A percentile compares a stretch with the other conserved stretches of the same genome.
phyloP scores from a whole-genome alignment of 1,139 yeast genomes.

The Geotrichum phurueaensis region DNA sequence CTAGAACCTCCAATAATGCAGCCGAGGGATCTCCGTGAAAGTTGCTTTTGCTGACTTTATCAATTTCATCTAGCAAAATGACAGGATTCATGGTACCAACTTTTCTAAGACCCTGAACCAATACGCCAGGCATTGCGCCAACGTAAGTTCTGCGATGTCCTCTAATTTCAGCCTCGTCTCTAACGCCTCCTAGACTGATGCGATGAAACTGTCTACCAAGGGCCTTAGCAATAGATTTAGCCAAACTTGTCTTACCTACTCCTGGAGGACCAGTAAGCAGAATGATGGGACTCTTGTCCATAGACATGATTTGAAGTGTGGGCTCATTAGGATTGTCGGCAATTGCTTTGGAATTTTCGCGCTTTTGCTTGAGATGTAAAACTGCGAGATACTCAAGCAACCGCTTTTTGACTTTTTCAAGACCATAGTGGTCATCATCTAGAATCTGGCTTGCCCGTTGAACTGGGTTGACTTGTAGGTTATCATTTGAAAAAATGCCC shows the following conservation, averaged over 20 bases:
- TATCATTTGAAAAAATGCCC: constrained; percentile 31
- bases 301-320: constrained; percentile 27
- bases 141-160: constrained; percentile 92
- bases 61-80: constrained; percentile 83
- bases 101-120: constrained; percentile 72
- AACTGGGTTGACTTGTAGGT: constrained; percentile 42
- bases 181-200: constrained; percentile 79
- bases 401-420: constrained; percentile 73
- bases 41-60: constrained; percentile 56
- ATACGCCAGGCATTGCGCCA: constrained; percentile 88
- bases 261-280: constrained; percentile 93
- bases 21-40: constrained; percentile 88
- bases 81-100: constrained; percentile 82
- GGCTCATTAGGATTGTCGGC: not conserved
- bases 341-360: constrained; percentile 7
- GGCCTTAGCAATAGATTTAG: constrained; percentile 78
- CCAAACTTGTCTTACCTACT: constrained; percentile 88
- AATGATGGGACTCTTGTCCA: constrained; percentile 62
- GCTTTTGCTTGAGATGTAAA: constrained; percentile 47
- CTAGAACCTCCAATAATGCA: constrained; percentile 80
- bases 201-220: constrained; percentile 76
- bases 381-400: constrained; percentile 78
- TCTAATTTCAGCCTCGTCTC: constrained; percentile 85
- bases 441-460: constrained; percentile 52
- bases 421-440: constrained; percentile 79